These are phyloP conservation scores for Earliella scabrosa DNA, from an alignment of 1,284 basidiomycete species.

Conservation along the genomic window DNA sequence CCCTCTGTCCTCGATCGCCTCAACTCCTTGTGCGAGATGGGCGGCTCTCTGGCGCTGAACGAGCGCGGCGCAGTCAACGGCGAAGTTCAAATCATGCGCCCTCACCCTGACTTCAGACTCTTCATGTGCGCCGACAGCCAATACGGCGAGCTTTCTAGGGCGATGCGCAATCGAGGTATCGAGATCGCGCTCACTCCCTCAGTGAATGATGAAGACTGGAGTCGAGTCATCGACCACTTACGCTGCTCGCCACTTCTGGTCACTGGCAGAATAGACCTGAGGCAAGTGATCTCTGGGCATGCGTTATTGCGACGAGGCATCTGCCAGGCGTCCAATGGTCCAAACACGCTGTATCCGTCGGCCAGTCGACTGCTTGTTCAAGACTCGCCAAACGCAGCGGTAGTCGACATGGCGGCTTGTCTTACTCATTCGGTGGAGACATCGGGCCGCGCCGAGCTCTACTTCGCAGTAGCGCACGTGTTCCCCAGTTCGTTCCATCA, in stretches of 20 bases:
- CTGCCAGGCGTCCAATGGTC: background rate
- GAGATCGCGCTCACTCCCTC: conserved; percentile 68
- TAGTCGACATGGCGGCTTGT: conserved; percentile 44
- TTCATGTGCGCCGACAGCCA: conserved; percentile 95
- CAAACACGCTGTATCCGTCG: background rate
- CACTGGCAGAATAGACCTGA: conserved; percentile 7
- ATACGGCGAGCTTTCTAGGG: conserved; percentile 93
- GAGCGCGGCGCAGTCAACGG: conserved; percentile 90
- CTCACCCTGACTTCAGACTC: conserved; percentile 90
- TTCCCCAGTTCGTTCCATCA: conserved; percentile 16
- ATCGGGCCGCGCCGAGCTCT: conserved; percentile 10
- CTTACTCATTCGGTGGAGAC: background rate
- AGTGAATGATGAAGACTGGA: conserved; percentile 48
- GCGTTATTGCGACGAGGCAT: conserved; percentile 41
- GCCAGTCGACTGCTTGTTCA: conserved; percentile 48
- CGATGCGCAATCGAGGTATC: conserved; percentile 97
- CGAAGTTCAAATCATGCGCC: conserved; percentile 74
- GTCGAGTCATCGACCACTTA: conserved; percentile 49
- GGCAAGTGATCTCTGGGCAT: conserved; percentile 35
- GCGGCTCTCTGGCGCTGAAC: conserved; percentile 83
- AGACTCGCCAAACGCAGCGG: conserved; percentile 48
- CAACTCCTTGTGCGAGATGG: conserved; percentile 93
- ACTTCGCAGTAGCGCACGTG: conserved; percentile 16
- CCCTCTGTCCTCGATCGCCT: conserved; percentile 96
- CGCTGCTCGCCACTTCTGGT: conserved; percentile 45